Evolutionary conservation across 441 rosid genomes (phyloP).

Genomic region (Viola pubescens): DNA sequence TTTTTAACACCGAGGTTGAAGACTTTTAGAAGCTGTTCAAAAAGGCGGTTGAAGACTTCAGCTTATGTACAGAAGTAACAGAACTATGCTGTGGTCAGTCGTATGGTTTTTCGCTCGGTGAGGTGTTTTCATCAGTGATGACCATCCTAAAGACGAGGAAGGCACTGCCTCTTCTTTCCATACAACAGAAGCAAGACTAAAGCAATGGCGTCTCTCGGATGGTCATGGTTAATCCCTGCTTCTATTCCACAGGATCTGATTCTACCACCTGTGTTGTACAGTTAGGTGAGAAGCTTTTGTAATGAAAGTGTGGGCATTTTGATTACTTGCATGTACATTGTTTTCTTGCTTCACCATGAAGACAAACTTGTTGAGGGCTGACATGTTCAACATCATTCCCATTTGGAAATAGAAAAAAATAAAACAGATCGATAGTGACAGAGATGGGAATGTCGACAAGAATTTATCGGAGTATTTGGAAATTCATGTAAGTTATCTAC

Average conservation of each 20-base stretch:
- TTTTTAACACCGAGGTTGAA: conserved; percentile 49
- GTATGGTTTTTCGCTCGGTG: too few relatives aligned
- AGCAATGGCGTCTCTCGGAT: not conserved
- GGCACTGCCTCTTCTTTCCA: not conserved
- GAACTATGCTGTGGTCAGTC: too few relatives aligned
- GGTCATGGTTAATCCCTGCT: conserved; percentile 1
- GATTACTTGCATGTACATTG: not conserved
- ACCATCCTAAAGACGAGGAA: not conserved
- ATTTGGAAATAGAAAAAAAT: too few relatives aligned
- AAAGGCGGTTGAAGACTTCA: not conserved
- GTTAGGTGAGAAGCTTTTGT: not conserved
- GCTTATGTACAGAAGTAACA: not conserved
- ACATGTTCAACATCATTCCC: too few relatives aligned
- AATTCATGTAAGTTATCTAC: too few relatives aligned
- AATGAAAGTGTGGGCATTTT: not conserved
- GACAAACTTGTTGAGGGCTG: too few relatives aligned
- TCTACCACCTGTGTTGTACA: not conserved
- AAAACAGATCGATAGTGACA: too few relatives aligned
- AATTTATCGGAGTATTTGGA: too few relatives aligned
- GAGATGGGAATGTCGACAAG: too few relatives aligned
- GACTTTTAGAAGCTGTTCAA: conserved; percentile 21
- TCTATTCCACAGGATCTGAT: not conserved
- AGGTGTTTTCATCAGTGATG: not conserved
- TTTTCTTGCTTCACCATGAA: not conserved
- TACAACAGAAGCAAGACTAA: not conserved